Conservation (phyloP, 2,329 filamentous ascomycete species). For the Drechslerella coelobrocha region DNA sequence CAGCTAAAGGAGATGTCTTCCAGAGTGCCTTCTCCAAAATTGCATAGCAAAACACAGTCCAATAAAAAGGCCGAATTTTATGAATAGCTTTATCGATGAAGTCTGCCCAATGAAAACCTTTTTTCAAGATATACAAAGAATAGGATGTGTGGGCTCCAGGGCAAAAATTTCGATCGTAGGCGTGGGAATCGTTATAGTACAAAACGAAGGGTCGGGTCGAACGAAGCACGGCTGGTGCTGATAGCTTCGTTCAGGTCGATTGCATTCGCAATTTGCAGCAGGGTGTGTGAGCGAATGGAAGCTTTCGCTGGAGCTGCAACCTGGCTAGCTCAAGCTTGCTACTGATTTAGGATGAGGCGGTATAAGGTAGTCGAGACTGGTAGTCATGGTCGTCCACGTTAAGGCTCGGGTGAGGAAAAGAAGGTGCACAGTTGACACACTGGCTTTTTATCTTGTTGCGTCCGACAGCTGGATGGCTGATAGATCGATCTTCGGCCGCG, state of each 20-base stretch:
- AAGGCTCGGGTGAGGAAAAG: neutral
- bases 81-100: conserved; percentile 32
- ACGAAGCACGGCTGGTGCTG: neutral
- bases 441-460: conserved; percentile 7
- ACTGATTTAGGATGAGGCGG: conserved; percentile 16
- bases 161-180: conserved; percentile 29
- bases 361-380: neutral
- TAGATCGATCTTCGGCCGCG: conserved; percentile 34
- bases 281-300: neutral
- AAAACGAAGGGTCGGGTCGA: conserved; percentile 11
- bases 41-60: conserved; percentile 6
- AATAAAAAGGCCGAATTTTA: conserved; percentile 34
- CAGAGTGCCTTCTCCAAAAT: conserved; percentile 38
- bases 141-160: neutral
- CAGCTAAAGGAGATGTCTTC: conserved; percentile 32
- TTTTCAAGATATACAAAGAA: conserved; percentile 35
- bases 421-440: neutral
- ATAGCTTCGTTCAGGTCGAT: neutral
- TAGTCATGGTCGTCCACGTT: neutral
- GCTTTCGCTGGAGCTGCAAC: conserved; percentile 18
- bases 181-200: conserved; percentile 45
- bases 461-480: conserved; percentile 28
- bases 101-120: conserved; percentile 31
- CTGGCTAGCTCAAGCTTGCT: conserved; percentile 40
- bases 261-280: neutral